Conservation (phyloP, 495 filamentous ascomycete species). For the Pyronema domesticum region DNA sequence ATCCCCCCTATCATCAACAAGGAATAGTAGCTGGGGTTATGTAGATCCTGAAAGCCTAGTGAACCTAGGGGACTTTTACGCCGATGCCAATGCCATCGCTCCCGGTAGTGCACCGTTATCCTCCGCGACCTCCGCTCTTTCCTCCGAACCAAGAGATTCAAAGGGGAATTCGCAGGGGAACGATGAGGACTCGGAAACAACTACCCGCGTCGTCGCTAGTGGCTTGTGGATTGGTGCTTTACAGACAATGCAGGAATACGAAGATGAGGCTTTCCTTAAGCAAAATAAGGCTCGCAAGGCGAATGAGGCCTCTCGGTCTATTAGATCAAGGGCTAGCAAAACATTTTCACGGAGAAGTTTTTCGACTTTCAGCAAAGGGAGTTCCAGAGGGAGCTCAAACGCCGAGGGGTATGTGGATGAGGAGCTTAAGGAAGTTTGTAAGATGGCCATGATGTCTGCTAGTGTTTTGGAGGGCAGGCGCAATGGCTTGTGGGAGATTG, state of each 20-base stretch:
- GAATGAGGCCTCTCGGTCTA: no score
- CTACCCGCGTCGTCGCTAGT: not conserved
- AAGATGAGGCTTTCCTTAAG: not conserved
- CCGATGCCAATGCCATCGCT: no score
- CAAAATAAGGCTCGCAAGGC: not conserved
- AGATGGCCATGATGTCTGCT: constrained; percentile 1
- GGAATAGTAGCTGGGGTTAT: not conserved
- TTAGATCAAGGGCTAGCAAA: not conserved
- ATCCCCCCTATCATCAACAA: not conserved
- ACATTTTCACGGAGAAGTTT: no score
- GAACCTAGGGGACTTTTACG: no score
- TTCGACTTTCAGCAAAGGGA: not conserved
- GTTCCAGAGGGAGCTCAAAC: not conserved
- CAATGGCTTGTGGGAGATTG: not conserved
- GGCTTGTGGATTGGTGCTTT: not conserved
- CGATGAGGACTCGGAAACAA: no score
- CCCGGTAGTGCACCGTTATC: no score
- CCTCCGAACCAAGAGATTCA: no score
- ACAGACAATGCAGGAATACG: constrained; percentile 1
- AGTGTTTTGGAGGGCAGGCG: not conserved
- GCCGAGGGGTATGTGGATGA: not conserved
- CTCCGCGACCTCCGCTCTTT: no score
- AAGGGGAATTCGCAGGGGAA: no score
- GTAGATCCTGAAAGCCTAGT: not conserved
- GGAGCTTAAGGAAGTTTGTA: not conserved